A percentile compares a stretch with the other conserved stretches of the same genome.
phyloP scores from a whole-genome alignment of 441 rosid genomes.

The Arabidopsis hybrid region DNA sequence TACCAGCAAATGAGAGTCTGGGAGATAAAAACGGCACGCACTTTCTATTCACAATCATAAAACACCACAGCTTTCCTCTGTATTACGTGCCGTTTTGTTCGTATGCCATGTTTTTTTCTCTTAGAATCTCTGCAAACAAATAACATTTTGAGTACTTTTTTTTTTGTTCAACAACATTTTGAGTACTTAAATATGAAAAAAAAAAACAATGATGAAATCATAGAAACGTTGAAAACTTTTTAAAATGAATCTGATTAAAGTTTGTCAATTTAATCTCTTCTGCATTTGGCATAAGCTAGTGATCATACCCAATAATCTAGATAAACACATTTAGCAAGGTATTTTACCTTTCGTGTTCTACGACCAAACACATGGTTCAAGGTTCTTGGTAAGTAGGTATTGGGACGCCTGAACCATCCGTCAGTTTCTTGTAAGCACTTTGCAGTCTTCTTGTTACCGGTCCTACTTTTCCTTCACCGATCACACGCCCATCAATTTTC shows the following conservation, averaged over 20 bases:
- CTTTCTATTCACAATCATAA: background rate
- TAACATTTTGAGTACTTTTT: background rate
- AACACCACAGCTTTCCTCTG: slow-evolving; percentile 15
- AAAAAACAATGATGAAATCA: too few relatives aligned
- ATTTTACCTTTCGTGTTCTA: slow-evolving; percentile 28
- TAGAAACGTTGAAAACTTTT: too few relatives aligned
- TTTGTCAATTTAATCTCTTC: background rate
- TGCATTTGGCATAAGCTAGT: slow-evolving; percentile 8
- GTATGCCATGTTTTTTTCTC: background rate
- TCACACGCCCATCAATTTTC: slow-evolving; percentile 73
- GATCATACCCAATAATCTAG: background rate
- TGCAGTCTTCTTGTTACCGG: slow-evolving; percentile 70
- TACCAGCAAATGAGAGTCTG: background rate
- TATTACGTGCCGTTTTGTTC: slow-evolving; percentile 14
- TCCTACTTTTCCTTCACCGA: slow-evolving; percentile 63
- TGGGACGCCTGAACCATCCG: slow-evolving; percentile 68
- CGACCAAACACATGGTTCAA: slow-evolving; percentile 18
- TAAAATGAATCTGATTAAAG: background rate
- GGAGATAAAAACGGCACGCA: slow-evolving; percentile 20
- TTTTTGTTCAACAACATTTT: too few relatives aligned
- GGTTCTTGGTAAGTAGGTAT: slow-evolving; percentile 56
- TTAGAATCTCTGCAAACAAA: slow-evolving; percentile 8
- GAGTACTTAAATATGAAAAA: too few relatives aligned
- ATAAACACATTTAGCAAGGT: slow-evolving; percentile 5
- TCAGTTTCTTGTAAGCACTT: slow-evolving; percentile 64